Evolutionary conservation across 305 asterid species (phyloP), one percentile per base, ranked within the genome.

Genomic region (Andrographis paniculata): DNA sequence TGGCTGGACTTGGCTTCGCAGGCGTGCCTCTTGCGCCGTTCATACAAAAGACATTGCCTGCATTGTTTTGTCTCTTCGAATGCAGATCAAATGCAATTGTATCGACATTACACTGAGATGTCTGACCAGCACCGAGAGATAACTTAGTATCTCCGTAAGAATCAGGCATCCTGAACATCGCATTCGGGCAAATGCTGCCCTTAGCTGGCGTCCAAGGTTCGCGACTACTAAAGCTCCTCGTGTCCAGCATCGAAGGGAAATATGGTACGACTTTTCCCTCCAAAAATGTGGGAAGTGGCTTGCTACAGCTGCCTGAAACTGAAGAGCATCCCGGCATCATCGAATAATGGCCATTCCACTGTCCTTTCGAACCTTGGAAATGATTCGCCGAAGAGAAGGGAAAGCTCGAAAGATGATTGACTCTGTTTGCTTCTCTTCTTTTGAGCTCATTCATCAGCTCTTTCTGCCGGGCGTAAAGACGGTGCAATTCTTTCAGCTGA

Each of bases 401-500:
- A 37, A 44, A 24, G 50, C 38, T 38, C 14, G 48, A 62, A 17
- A 4, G 58, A 22, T 2, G 13, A 21, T 24, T 66, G 13, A 17
- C 30, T 20, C 43, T 57, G 27, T 53, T 39, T 18, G 45, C 20
- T 18, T 54, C 68, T 33, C 51, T 42, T 31, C 63, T 61, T 55
- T 45, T 67, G 42, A 71, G 46, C 35, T 64, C 76, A 14, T 53
- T 65, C 85, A 73, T 76, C 70, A 82, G 72, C 70, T 76, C 87
- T 28, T 37, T 65, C 41, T 82, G 93, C 23, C 72, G 69, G 40
- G 68, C 67, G 56, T 75, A 76, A 44, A 82, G 72, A 22, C 80
- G 80, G 69, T 82, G 93, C 66, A 82, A 79, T 57, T 82, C 93
- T 59, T 53, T 75, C 50, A 82, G 69, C 93, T 81, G 73, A 60